phyloP scores from a whole-genome alignment of 2,329 filamentous ascomycete genomes.

The Curvularia sp. region DNA sequence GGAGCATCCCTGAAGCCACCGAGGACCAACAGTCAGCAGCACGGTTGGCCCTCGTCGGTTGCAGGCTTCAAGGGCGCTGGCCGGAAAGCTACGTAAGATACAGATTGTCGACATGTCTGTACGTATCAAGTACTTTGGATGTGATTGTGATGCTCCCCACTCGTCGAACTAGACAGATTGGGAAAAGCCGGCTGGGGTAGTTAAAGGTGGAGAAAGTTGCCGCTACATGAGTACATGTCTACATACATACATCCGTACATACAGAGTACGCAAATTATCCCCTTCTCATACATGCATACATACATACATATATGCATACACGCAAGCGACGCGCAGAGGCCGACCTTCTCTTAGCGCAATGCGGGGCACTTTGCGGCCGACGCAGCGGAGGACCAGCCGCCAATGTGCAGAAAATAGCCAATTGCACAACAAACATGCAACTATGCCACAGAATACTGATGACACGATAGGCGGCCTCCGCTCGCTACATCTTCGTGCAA shows the following conservation, averaged over 20 bases:
- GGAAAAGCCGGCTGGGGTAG: background rate
- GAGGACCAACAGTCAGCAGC: slow-evolving; percentile 1
- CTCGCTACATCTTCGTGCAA: background rate
- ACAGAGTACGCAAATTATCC: background rate
- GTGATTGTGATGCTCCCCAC: slow-evolving; percentile 1
- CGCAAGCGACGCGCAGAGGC: background rate
- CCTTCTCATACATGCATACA: background rate
- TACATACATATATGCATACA: too few relatives aligned
- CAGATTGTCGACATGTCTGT: background rate
- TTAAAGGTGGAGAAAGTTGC: background rate
- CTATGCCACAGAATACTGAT: background rate
- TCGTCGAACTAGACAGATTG: background rate
- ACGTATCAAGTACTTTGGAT: too few relatives aligned
- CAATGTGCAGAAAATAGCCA: slow-evolving; percentile 1
- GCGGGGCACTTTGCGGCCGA: slow-evolving; percentile 2
- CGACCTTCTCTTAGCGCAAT: background rate
- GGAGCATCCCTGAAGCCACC: slow-evolving; percentile 9
- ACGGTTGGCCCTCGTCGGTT: background rate
- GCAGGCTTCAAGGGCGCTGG: background rate
- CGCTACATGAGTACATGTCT: background rate
- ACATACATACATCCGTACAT: too few relatives aligned
- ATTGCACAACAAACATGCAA: slow-evolving; percentile 1
- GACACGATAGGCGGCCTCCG: slow-evolving; percentile 12
- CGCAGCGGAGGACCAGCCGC: background rate
- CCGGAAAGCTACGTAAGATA: background rate